These are phyloP conservation scores for Symbiotaphrina buchneri DNA, from an alignment of 495 filamentous ascomycete genomes.

Conservation along the genomic window DNA sequence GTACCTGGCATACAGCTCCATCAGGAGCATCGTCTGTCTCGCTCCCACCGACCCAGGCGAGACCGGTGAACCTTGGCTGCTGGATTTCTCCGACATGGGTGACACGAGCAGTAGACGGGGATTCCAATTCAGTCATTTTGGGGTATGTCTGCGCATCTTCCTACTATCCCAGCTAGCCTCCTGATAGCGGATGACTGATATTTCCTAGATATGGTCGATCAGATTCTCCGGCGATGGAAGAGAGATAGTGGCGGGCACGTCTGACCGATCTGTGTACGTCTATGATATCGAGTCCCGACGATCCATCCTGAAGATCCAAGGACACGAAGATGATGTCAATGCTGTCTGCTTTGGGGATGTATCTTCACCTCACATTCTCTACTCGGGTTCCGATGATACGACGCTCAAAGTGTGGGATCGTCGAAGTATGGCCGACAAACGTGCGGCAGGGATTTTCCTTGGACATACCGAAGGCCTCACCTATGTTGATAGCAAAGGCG, in stretches of 20 bases:
- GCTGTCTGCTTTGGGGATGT: conserved; percentile 89
- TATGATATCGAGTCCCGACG: conserved; percentile 72
- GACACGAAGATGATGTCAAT: conserved; percentile 81
- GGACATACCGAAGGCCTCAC: conserved; percentile 90
- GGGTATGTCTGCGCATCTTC: conserved; percentile 18
- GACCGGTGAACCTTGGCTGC: conserved; percentile 45
- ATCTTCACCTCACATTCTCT: conserved; percentile 79
- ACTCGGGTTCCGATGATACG: conserved; percentile 86
- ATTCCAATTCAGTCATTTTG: conserved; percentile 20
- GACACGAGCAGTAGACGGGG: conserved; percentile 9
- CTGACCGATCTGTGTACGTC: conserved; percentile 58
- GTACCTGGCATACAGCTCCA: conserved; percentile 74
- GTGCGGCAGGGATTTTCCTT: conserved; percentile 78
- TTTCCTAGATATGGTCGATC: conserved; percentile 79
- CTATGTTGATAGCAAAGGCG: conserved; percentile 90
- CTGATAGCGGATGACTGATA: not conserved
- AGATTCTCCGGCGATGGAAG: conserved; percentile 85
- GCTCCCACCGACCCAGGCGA: conserved; percentile 72
- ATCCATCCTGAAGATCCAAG: conserved; percentile 48
- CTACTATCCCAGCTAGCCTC: not conserved
- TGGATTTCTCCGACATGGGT: conserved; percentile 43
- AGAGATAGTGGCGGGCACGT: conserved; percentile 78
- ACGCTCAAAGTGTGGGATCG: conserved; percentile 96
- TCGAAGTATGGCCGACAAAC: conserved; percentile 64
- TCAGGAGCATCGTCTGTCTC: conserved; percentile 59